Evolutionary conservation across 352 stramenopile genomes (phyloP), one percentile per base, ranked within the genome.

Genomic region (Hyaloperonospora arabidopsidis): DNA sequence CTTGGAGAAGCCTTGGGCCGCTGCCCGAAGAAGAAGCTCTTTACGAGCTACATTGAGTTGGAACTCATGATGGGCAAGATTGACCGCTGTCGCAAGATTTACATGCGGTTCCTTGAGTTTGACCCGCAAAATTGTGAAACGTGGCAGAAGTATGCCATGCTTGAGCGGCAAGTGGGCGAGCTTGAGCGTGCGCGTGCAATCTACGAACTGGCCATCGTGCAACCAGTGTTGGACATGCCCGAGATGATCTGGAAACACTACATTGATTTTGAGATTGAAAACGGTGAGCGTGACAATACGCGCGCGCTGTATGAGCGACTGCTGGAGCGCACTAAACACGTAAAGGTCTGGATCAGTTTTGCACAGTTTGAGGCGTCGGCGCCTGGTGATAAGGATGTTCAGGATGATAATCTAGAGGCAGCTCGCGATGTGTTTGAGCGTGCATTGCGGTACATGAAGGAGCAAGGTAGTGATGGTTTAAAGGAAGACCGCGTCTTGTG

Each of bases 201-300:
- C 29, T 98, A 95, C 62, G 96, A 99, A 73, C 72, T 99, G 10
- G 96, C 95, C 14, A 79, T 99, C 46, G 76, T 84, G 34, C 96
- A 99, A 70, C 67, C 88, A 1, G 80, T 95, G 41, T 74, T 99
- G 17, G 97, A 99, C 65, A 98, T 98, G 91, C 97, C 96, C 14
- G 96, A 99, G 71, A 88, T 97, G 56, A 84, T 99, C 45, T 99
- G 97, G 97, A 99, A 99, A 65, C 82, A 86, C 43, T 99, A 98
- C 67, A 99, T 99, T 58, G 96, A 99, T 70, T 98, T 98, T 72
- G 96, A 99, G 79, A 97, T 98, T 22, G 69, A 89, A 49, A 80
- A 87, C 18, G 68, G 75, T 7, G 79, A 94, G 44, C 54, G 63
- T 1, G 86, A 95, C 21, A 87, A 94, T 50, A 97, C 89, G 40